These are phyloP conservation scores for Apiospora rasikravindrae DNA, from an alignment of 2,329 filamentous ascomycete genomes.

Conservation along the genomic window DNA sequence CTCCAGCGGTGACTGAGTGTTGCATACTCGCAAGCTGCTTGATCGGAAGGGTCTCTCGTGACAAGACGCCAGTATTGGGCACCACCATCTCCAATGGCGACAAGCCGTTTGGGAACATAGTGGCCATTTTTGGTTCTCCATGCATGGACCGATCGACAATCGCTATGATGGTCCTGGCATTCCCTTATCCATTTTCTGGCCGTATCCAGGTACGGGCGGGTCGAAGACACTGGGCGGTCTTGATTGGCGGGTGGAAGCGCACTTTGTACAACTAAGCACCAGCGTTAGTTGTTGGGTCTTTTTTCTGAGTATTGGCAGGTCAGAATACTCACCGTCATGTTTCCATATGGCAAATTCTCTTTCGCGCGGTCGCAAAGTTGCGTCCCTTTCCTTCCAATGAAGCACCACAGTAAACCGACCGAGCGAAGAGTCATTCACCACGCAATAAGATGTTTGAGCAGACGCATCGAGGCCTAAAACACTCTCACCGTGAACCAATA, in stretches of 20 bases:
- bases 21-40: background rate
- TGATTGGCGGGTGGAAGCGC: background rate
- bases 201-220: background rate
- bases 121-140: background rate
- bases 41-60: background rate
- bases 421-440: background rate
- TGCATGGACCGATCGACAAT: background rate
- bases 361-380: background rate
- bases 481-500: background rate
- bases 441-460: background rate
- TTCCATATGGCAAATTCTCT: background rate
- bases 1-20: slow-evolving; percentile 23
- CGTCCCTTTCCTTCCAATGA: too few species aligned
- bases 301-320: too few species aligned
- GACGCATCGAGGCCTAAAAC: background rate
- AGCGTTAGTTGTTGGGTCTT: background rate
- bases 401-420: background rate
- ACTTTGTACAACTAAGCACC: background rate
- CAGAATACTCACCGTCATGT: background rate
- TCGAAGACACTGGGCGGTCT: too few species aligned
- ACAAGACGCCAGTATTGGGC: background rate
- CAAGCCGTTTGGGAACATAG: slow-evolving; percentile 19
- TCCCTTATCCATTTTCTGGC: slow-evolving; percentile 14
- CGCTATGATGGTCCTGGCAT: background rate
- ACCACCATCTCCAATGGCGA: background rate